Base-by-base conservation (phyloP, 306 rosid genomes). In the Prunus fruticosa region DNA sequence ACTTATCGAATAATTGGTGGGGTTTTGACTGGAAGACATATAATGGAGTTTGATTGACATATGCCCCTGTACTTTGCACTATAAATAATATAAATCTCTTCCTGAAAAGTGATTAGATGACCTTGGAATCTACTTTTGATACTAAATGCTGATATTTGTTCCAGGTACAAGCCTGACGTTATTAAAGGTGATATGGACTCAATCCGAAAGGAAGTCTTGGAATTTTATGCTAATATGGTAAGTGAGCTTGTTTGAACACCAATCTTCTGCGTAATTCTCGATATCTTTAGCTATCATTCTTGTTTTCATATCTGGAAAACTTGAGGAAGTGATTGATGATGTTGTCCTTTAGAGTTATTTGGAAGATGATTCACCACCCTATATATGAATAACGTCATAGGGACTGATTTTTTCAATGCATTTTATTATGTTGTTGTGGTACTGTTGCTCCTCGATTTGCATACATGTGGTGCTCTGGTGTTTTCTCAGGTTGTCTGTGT, bases 171-270 rank as follows among this genome's bases (percentile, higher is more conserved):
- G 87, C 99, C 99, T 2, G 97, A 95, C 81, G 93, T 83, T 71
- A 92, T 95, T 52, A 89, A 88, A 79, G 99, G 99, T 56, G 99
- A 95, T 73, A 82, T 95, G 99, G 99, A 95, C 78, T 95, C 99
- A 69, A 79, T 91, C 68, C 85, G 93, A 64, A 45, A 78, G 65
- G 99, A 95, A 30, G 97, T 95, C 72, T 84, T 92, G 49, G 92
- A 82, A 14, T 95, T 86, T 81, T 92, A 92, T 78, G 61, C 75
- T 75, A 85, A 74, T 62, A 77, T 84, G 90, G 99, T 95, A 79
- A 64, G 43, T 61, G 18, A 53, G 19, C 60, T 56, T 50, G 38
- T 46, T 58, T 66, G 67, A 34, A 45, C 67, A 41, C 4, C 6
- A 15, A 13, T 72, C 66, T 71, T 11, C 19, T 51, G 62, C 11